A percentile compares a stretch with the other conserved stretches of the same genome.
These are phyloP conservation scores for Nidularia sp. DNA, from an alignment of 768 basidiomycete species.

Conservation along the genomic window DNA sequence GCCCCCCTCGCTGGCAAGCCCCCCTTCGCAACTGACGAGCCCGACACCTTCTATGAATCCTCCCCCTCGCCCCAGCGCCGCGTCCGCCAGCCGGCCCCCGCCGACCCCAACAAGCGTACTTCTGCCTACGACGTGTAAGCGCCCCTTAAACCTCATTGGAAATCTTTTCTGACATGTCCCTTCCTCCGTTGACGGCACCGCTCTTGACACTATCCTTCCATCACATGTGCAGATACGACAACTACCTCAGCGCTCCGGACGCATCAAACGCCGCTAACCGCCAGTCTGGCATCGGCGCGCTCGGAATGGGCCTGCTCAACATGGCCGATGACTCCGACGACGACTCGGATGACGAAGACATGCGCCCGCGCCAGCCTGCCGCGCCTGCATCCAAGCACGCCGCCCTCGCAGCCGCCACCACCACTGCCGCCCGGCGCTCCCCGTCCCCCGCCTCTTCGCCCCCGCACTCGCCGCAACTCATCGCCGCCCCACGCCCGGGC, in stretches of 20 bases:
- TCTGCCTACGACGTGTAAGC: constrained; percentile 72
- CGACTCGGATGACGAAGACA: constrained; percentile 13
- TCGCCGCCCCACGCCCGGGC: constrained; percentile 70
- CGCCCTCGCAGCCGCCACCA: constrained; percentile 27
- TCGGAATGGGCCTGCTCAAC: constrained; percentile 30
- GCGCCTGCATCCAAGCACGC: constrained; percentile 28
- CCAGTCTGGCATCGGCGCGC: constrained; percentile 49
- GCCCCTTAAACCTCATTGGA: constrained; percentile 1
- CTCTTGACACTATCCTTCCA: too few relatives aligned
- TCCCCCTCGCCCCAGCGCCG: constrained; percentile 36
- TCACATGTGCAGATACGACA: constrained; percentile 52
- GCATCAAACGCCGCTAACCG: constrained; percentile 26
- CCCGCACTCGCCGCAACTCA: constrained; percentile 28
- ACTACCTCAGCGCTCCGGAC: constrained; percentile 39
- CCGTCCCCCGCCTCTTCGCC: constrained; percentile 1
- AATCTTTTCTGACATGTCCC: constrained; percentile 3
- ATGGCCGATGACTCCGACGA: constrained; percentile 28
- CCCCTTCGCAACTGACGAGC: constrained; percentile 67
- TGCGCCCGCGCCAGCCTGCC: constrained; percentile 8
- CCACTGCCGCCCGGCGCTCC: constrained; percentile 1
- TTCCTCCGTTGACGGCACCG: too few relatives aligned
- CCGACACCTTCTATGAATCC: constrained; percentile 54
- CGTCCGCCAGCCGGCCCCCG: constrained; percentile 39
- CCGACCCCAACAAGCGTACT: constrained; percentile 50
- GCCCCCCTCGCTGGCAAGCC: constrained; percentile 57